Evolutionary conservation across 1,284 basidiomycete genomes (phyloP).

Genomic region (Phellinidium pouzarii): DNA sequence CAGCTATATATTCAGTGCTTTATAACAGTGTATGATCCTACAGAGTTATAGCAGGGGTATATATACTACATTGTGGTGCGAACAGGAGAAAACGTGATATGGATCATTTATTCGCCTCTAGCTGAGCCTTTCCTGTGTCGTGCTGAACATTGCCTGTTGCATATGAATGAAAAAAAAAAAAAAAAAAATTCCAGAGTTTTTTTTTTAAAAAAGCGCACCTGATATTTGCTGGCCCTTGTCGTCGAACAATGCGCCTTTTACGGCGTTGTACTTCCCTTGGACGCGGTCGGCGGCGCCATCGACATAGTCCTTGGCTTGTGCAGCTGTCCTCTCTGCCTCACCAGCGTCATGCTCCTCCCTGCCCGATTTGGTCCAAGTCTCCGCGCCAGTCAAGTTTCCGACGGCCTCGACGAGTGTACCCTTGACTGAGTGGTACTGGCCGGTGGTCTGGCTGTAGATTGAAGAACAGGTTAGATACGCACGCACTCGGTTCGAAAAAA

Average conservation of each 20-base stretch:
- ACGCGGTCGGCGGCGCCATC: constrained; percentile 56
- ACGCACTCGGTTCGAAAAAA: background rate
- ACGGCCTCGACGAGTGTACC: constrained; percentile 55
- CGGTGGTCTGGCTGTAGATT: constrained; percentile 47
- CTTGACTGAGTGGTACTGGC: constrained; percentile 55
- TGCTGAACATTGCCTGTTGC: constrained; percentile 44
- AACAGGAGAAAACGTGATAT: too few species aligned
- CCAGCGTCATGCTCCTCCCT: constrained; percentile 61
- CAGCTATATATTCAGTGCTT: too few species aligned
- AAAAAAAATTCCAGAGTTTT: background rate
- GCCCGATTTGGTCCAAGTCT: constrained; percentile 47
- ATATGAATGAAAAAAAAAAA: background rate
- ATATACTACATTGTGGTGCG: too few species aligned
- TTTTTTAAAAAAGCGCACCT: constrained; percentile 29
- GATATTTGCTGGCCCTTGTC: constrained; percentile 54
- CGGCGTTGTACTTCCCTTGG: constrained; percentile 59
- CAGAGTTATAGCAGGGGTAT: too few species aligned
- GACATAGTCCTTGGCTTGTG: constrained; percentile 46
- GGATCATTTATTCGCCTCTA: constrained; percentile 41
- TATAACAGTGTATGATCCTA: too few species aligned
- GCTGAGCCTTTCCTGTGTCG: constrained; percentile 54
- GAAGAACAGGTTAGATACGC: background rate
- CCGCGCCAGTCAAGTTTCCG: constrained; percentile 42
- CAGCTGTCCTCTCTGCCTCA: constrained; percentile 53
- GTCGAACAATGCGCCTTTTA: constrained; percentile 59